phyloP scores from a whole-genome alignment of 345 rosid species.

The Brassica incana region DNA sequence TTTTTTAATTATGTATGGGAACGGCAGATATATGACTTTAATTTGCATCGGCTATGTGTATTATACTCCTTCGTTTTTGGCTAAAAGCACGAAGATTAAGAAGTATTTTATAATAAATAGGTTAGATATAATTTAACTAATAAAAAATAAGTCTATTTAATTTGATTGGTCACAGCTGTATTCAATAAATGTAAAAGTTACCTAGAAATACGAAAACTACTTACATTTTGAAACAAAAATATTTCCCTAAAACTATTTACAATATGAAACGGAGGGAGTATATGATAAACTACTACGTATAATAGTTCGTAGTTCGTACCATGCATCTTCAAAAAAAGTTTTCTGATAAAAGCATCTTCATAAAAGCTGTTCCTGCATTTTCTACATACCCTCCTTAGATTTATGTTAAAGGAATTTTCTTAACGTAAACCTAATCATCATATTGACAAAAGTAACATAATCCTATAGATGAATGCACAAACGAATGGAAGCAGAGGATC shows the following conservation, averaged over 20 bases:
- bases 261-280: background rate
- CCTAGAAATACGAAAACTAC: too few species aligned
- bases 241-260: too few species aligned
- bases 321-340: background rate
- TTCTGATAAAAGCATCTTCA: background rate
- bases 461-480: constrained; percentile 16
- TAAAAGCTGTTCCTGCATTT: constrained; percentile 2
- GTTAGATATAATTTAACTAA: too few species aligned
- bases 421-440: background rate
- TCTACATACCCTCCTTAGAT: background rate
- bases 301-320: background rate
- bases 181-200: too few species aligned
- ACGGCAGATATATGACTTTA: background rate
- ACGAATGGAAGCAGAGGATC: constrained; percentile 3
- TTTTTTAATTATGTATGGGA: background rate
- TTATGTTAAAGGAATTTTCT: background rate
- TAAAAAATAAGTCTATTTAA: too few species aligned
- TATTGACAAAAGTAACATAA: background rate
- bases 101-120: too few species aligned
- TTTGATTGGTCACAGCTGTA: too few species aligned
- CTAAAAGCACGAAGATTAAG: too few species aligned
- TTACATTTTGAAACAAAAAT: too few species aligned
- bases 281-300: background rate
- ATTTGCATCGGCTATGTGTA: background rate
- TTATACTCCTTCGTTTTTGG: background rate